Evolutionary conservation across 768 basidiomycete species (phyloP).

Genomic region (Serendipita indica): DNA sequence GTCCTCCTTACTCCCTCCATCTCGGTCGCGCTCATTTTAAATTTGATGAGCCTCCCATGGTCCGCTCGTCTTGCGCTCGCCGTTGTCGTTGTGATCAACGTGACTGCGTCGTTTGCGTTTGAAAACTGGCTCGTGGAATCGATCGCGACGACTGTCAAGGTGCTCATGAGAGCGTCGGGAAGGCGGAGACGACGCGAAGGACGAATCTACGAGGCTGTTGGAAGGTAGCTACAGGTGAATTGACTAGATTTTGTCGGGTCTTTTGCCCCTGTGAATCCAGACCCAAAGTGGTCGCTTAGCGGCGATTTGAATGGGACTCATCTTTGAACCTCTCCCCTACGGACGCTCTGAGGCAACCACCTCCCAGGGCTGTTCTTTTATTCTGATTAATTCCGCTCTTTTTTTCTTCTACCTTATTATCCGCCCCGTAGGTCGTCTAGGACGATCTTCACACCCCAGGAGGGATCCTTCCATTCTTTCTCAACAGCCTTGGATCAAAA

Average conservation of each 20-base stretch:
- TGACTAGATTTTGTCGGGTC: neutral
- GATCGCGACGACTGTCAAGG: conserved; percentile 29
- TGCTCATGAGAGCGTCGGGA: conserved; percentile 31
- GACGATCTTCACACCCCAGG: neutral
- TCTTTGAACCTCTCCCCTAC: conserved; percentile 21
- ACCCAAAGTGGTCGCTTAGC: neutral
- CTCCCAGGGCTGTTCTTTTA: conserved; percentile 33
- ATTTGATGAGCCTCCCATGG: conserved; percentile 60
- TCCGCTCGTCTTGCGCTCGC: conserved; percentile 58
- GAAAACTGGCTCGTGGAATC: conserved; percentile 59
- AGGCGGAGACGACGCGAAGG: conserved; percentile 43
- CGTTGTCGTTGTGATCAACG: conserved; percentile 50
- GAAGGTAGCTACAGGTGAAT: neutral
- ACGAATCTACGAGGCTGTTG: conserved; percentile 76
- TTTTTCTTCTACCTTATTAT: conserved; percentile 16
- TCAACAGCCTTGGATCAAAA: too few species aligned
- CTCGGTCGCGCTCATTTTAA: conserved; percentile 44
- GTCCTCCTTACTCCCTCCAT: conserved; percentile 61
- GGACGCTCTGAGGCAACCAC: conserved; percentile 29
- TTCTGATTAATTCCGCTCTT: conserved; percentile 12
- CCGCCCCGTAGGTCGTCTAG: conserved; percentile 6
- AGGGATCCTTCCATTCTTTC: neutral
- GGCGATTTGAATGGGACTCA: conserved; percentile 1
- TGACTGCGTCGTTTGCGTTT: conserved; percentile 51
- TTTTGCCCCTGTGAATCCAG: neutral